Evolutionary conservation across 768 basidiomycete species (phyloP), one percentile per base, ranked within the genome.

Genomic region (Pisolithus tinctorius): DNA sequence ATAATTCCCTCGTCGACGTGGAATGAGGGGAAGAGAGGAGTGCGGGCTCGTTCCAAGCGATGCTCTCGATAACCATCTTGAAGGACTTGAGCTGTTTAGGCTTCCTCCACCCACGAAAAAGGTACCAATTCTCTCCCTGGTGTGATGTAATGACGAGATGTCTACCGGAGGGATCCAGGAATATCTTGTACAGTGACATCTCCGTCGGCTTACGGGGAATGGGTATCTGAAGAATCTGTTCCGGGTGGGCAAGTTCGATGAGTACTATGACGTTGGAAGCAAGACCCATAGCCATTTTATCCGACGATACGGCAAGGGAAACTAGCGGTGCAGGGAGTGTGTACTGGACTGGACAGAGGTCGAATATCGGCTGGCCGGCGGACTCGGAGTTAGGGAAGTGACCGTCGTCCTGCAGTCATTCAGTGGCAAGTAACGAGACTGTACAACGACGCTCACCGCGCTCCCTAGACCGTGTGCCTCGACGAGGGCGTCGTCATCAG

Each of bases 71-170:
- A 61, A 89, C 77, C 74, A 91, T 84, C 65, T 89, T 65, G 68
- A 93, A 86, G 7, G 74, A 72, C 61, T 89, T 86, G 48, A 98
- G 73, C 41, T 78, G 84, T 41, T 81, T 79, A 0, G 91, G 86
- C 60, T 93, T 90, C 72, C 87, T 88, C 81, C 85, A 86, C 8
- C 79, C 77, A 48, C 79, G 76, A 61, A 82, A 93, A 4, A 93
- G 71, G 63, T 98, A 97, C 84, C 89, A 97, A 55, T 91, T 94
- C 63, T 99, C 94, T 47, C 93, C 93, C 60, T 91, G 83, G 11
- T 72, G 74, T 8, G 93, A 93, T 0, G 91, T 89, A 48, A 95
- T 76, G 39, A 98, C 69, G 46, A 95, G 79, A 70, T 98, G 96
- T 31, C 88, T 78, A 4, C 94, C 94, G 0, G 93, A 88, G 13